These are phyloP conservation scores for Cucurbita pepo DNA, from an alignment of 306 rosid species.

Conservation along the genomic window DNA sequence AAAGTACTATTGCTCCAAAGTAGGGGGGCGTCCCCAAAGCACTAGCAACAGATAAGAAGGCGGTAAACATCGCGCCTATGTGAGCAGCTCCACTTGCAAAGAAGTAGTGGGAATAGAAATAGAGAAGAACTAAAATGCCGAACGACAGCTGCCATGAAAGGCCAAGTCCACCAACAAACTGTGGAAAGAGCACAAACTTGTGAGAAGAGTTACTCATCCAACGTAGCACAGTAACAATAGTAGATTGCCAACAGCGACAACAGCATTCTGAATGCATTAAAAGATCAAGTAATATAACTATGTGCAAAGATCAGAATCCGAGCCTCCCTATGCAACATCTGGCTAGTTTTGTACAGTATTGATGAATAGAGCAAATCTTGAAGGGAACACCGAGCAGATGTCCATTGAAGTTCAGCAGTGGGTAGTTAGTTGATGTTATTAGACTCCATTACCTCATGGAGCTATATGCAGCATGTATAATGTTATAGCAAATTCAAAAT, in stretches of 20 bases:
- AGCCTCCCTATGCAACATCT: neutral
- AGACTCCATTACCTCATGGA: neutral
- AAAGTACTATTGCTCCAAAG: conserved; percentile 74
- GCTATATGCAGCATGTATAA: neutral
- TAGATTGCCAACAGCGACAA: neutral
- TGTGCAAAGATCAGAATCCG: neutral
- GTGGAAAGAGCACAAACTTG: conserved; percentile 9
- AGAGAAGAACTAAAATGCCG: conserved; percentile 88
- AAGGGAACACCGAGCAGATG: neutral
- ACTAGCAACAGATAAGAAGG: conserved; percentile 91
- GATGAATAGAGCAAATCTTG: neutral
- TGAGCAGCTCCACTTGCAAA: conserved; percentile 99
- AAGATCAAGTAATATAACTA: neutral
- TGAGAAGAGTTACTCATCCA: neutral
- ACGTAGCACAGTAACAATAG: neutral
- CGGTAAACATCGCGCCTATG: conserved; percentile 98
- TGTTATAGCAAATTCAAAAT: neutral
- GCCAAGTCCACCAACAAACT: conserved; percentile 96
- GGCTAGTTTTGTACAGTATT: neutral
- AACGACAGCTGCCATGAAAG: conserved; percentile 91
- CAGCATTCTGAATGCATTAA: neutral
- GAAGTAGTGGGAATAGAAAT: conserved; percentile 96
- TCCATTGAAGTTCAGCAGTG: neutral
- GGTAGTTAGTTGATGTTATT: neutral
- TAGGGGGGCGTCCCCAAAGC: conserved; percentile 94